These are phyloP conservation scores for Tetradesmus lagerheimii DNA, from an alignment of 139 green algal genomes.

Conservation along the genomic window DNA sequence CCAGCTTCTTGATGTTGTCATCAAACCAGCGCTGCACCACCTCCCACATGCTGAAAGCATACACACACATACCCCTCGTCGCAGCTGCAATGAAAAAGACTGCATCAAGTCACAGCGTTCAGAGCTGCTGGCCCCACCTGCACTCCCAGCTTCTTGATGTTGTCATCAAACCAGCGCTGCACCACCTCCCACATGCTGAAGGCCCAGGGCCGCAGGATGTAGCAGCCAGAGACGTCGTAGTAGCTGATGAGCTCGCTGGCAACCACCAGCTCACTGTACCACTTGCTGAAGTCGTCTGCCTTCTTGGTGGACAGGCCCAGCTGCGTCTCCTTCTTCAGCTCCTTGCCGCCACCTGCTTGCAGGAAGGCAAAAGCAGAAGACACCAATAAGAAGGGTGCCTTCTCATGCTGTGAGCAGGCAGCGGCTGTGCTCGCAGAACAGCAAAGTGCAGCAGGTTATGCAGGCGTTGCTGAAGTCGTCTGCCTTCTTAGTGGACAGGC, in stretches of 20 bases:
- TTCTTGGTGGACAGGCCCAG: constrained; percentile 90
- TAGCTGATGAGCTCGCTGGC: constrained; percentile 64
- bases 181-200: constrained; percentile 92
- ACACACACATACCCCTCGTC: no score
- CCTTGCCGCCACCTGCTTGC: constrained; percentile 32
- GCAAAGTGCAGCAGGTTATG: constrained; percentile 9
- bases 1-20: constrained; percentile 91
- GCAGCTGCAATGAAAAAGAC: no score
- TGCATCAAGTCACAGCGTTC: no score
- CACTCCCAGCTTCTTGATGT: constrained; percentile 96
- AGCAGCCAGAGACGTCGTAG: constrained; percentile 81
- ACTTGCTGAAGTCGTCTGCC: constrained; percentile 90
- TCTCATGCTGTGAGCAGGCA: not conserved
- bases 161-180: constrained; percentile 88
- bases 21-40: constrained; percentile 90
- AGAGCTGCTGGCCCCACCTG: constrained; percentile 45
- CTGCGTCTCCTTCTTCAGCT: constrained; percentile 92
- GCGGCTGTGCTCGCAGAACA: no score
- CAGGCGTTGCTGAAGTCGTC: constrained; percentile 95
- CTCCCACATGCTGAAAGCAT: constrained; percentile 94
- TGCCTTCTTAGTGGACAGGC: constrained; percentile 83
- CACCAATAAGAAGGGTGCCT: not conserved
- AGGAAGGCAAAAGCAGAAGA: not conserved
- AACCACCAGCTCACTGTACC: constrained; percentile 79
- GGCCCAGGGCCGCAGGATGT: constrained; percentile 97